These are phyloP conservation scores for Diaporthe nobilis DNA, from an alignment of 2,329 filamentous ascomycete genomes.

Conservation along the genomic window DNA sequence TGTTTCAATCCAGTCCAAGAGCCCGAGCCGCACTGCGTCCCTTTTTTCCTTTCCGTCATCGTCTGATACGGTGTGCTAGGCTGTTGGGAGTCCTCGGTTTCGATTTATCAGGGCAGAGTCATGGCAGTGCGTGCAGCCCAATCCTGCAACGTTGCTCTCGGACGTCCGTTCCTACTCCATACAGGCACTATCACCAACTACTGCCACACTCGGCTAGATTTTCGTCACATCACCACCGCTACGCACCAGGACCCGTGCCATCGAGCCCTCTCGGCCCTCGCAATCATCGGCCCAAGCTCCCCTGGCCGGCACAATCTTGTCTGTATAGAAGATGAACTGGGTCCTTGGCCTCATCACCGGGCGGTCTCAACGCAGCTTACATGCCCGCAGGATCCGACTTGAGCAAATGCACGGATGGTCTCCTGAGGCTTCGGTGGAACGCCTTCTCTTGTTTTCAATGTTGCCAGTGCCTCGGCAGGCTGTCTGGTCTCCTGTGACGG, in stretches of 20 bases:
- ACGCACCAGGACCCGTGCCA: neutral
- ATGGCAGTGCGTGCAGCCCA: conserved; percentile 15
- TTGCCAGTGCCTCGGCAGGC: neutral
- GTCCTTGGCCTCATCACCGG: neutral
- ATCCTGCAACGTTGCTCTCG: conserved; percentile 33
- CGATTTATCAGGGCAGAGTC: neutral
- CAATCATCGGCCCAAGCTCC: neutral
- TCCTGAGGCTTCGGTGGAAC: neutral
- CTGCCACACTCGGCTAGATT: neutral
- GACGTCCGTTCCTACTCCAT: conserved; percentile 30
- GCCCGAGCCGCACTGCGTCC: conserved; percentile 18
- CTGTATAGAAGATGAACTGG: conserved; percentile 8
- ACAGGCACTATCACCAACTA: conserved; percentile 9
- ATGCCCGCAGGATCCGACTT: neutral
- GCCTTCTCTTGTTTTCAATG: neutral
- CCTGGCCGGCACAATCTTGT: conserved; percentile 1
- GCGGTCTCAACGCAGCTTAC: neutral
- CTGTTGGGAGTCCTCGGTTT: neutral
- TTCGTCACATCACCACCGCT: conserved; percentile 16
- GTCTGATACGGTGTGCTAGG: conserved; percentile 15
- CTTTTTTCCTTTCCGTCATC: conserved; percentile 9
- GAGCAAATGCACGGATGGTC: neutral
- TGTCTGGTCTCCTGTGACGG: neutral
- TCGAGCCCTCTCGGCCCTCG: neutral
- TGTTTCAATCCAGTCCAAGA: conserved; percentile 30